These are phyloP conservation scores for Suillus discolor DNA, from an alignment of 768 basidiomycete genomes.

Conservation along the genomic window DNA sequence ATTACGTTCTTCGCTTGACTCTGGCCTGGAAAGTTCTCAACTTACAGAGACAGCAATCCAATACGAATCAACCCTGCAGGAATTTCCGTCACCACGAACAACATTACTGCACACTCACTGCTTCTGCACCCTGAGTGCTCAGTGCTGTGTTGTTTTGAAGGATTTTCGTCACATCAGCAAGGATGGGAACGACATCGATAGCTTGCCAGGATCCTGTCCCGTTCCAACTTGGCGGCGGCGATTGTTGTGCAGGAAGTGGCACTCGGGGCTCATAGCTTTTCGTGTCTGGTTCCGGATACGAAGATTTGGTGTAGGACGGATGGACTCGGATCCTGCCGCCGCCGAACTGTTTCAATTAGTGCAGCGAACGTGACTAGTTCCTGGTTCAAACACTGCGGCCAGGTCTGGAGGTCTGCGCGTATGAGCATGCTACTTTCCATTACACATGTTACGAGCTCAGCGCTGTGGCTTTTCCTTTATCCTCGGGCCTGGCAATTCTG, in stretches of 20 bases:
- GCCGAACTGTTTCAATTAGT: slow-evolving; percentile 17
- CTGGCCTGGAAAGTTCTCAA: background rate
- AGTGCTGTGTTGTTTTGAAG: too few species aligned
- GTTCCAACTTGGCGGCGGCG: background rate
- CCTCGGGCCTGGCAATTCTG: slow-evolving; percentile 5
- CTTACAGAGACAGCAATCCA: too few species aligned
- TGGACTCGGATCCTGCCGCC: slow-evolving; percentile 17
- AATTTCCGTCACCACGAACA: background rate
- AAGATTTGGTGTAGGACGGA: slow-evolving; percentile 33
- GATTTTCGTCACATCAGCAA: too few species aligned
- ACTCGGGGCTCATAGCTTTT: slow-evolving; percentile 24
- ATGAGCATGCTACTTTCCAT: slow-evolving; percentile 28
- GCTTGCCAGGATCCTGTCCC: background rate
- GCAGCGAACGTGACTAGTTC: slow-evolving; percentile 11
- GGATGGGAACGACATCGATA: background rate
- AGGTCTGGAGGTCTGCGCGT: slow-evolving; percentile 23
- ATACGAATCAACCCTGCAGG: background rate
- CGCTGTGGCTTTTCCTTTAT: slow-evolving; percentile 6
- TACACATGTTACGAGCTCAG: slow-evolving; percentile 25
- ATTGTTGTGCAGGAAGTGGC: slow-evolving; percentile 24
- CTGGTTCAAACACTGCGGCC: too few species aligned
- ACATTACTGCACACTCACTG: background rate
- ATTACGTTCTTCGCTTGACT: background rate
- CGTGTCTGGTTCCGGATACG: slow-evolving; percentile 29
- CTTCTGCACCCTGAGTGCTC: background rate